Evolutionary conservation across 192 early-diverging fungal species (phyloP).

Genomic region (Phycomyces blakesleeanus): DNA sequence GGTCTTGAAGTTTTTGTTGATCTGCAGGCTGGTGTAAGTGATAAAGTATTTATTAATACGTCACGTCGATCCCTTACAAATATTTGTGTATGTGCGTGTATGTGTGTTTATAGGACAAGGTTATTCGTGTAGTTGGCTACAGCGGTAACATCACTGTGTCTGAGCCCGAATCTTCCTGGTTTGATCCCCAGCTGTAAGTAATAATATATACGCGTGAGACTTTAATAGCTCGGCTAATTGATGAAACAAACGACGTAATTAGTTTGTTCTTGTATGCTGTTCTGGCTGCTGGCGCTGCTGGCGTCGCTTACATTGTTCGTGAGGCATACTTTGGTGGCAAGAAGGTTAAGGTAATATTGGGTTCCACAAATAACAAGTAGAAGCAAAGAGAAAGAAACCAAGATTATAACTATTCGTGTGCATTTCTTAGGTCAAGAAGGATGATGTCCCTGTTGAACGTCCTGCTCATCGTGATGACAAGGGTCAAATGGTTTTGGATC

Average conservation of each 20-base stretch:
- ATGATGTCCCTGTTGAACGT: slow-evolving; percentile 15
- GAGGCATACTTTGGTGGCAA: slow-evolving; percentile 43
- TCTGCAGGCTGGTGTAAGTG: slow-evolving; percentile 38
- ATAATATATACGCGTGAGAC: not conserved
- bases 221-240: not conserved
- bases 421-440: slow-evolving; percentile 15
- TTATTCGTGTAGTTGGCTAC: slow-evolving; percentile 42
- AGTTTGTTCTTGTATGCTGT: slow-evolving; percentile 51
- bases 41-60: not conserved
- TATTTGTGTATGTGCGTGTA: not conserved
- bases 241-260: not conserved
- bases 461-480: slow-evolving; percentile 36
- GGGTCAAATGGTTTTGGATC: slow-evolving; percentile 39
- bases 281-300: slow-evolving; percentile 35
- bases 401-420: not conserved
- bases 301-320: slow-evolving; percentile 42
- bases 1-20: slow-evolving; percentile 43
- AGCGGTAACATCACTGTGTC: slow-evolving; percentile 40
- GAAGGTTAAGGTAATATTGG: slow-evolving; percentile 20
- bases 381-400: not conserved
- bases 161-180: slow-evolving; percentile 47
- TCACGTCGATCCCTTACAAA: not conserved
- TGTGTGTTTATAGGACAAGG: slow-evolving; percentile 22
- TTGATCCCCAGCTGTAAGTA: slow-evolving; percentile 56
- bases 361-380: not conserved